Evolutionary conservation across 176 grass and related monocot species (phyloP).

Genomic region (Phyllostachys edulis): DNA sequence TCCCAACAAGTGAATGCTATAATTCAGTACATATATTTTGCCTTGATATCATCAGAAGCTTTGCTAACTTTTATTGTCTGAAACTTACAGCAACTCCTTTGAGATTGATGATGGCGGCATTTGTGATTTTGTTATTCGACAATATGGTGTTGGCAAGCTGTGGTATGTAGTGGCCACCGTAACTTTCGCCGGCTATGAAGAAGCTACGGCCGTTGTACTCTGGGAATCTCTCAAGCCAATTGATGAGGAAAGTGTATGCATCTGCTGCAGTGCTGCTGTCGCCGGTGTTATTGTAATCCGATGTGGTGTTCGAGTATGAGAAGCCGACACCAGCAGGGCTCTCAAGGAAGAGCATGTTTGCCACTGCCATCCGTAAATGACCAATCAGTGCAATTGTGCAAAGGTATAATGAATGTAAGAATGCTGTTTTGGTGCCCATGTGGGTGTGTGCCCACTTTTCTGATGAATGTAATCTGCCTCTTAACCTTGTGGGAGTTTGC

Average conservation of each 20-base stretch:
- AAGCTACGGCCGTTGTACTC: slow-evolving; percentile 45
- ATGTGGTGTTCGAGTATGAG: slow-evolving; percentile 52
- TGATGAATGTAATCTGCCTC: not conserved
- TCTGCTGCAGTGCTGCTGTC: slow-evolving; percentile 43
- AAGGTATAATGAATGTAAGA: slow-evolving; percentile 4
- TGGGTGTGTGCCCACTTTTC: not conserved
- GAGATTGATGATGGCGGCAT: slow-evolving; percentile 35
- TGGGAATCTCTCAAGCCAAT: slow-evolving; percentile 62
- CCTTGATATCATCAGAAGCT: not conserved
- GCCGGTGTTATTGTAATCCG: slow-evolving; percentile 43
- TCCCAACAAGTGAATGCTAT: not conserved
- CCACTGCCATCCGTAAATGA: slow-evolving; percentile 36
- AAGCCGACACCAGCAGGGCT: slow-evolving; percentile 63
- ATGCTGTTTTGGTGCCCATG: not conserved
- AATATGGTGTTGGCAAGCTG: slow-evolving; percentile 55
- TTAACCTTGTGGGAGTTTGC: not conserved
- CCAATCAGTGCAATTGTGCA: slow-evolving; percentile 15
- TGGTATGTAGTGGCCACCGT: slow-evolving; percentile 59
- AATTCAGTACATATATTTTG: slow-evolving; percentile 19
- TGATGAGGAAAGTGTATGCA: slow-evolving; percentile 56
- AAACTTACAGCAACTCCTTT: slow-evolving; percentile 53
- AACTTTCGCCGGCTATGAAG: slow-evolving; percentile 61
- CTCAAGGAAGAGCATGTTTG: slow-evolving; percentile 65
- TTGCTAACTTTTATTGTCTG: not conserved
- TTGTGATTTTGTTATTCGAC: slow-evolving; percentile 34